Percentiles rank a stretch among this genome's conserved stretches.
These are phyloP conservation scores for Pelargonium australe DNA, from an alignment of 441 rosid genomes.

Conservation along the genomic window DNA sequence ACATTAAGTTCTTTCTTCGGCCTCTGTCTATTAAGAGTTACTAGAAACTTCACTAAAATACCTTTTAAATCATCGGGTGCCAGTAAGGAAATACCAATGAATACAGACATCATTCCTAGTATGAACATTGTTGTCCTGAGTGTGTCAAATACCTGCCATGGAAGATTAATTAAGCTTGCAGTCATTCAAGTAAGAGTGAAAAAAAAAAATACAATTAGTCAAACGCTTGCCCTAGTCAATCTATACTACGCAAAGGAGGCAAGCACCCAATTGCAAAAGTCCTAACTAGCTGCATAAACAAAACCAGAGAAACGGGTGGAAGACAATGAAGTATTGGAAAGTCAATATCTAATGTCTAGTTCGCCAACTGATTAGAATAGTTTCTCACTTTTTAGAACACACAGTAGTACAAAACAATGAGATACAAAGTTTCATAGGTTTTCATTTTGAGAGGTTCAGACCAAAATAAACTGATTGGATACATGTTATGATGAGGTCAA, in stretches of 20 bases:
- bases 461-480: no score
- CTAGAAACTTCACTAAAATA: conserved; percentile 15
- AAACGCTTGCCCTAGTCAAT: neutral
- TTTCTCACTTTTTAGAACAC: no score
- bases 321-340: no score
- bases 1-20: conserved; percentile 4
- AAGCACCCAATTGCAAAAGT: no score
- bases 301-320: no score
- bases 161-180: conserved; percentile 14
- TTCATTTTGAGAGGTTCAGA: no score
- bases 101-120: conserved; percentile 77
- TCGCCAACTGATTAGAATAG: no score
- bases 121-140: conserved; percentile 90
- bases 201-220: neutral
- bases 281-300: no score
- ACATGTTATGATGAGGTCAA: neutral
- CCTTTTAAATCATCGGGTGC: conserved; percentile 96
- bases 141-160: conserved; percentile 71
- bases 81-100: conserved; percentile 77
- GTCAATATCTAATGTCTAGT: no score
- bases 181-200: neutral
- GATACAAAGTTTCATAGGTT: no score
- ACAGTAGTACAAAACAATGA: no score
- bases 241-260: no score
- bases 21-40: neutral